Conservation (phyloP, 2,329 filamentous ascomycete genomes). For the Capronia americana region DNA sequence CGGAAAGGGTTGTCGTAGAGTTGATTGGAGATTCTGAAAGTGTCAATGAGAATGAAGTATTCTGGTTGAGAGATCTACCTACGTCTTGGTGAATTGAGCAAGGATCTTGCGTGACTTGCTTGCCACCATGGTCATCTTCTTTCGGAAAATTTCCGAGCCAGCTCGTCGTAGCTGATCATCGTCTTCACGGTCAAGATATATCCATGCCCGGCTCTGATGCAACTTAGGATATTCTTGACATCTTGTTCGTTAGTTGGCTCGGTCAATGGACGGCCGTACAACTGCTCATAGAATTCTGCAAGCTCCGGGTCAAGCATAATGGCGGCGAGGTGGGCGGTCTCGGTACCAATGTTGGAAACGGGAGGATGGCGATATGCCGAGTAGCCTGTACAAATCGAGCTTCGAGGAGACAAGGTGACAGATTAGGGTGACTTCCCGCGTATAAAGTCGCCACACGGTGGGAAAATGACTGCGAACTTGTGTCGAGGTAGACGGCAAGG, state of each 20-base stretch:
- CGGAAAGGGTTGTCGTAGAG: conserved; percentile 30
- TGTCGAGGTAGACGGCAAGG: conserved; percentile 8
- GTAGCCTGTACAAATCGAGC: background rate
- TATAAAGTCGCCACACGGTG: background rate
- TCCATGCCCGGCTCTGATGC: conserved; percentile 22
- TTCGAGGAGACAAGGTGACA: background rate
- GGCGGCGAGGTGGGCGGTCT: conserved; percentile 12
- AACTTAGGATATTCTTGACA: conserved; percentile 29
- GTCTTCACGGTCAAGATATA: conserved; percentile 24
- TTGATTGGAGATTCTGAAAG: conserved; percentile 24
- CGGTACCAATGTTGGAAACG: background rate
- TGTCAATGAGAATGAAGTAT: conserved; percentile 8
- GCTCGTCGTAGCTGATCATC: conserved; percentile 17
- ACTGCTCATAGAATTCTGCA: conserved; percentile 21
- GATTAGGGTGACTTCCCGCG: background rate
- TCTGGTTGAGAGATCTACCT: conserved; percentile 5
- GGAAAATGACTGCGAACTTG: conserved; percentile 4
- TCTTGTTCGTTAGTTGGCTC: conserved; percentile 24
- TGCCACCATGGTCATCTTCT: conserved; percentile 21
- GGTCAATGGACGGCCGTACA: conserved; percentile 19
- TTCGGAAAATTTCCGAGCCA: conserved; percentile 12
- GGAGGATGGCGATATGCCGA: background rate
- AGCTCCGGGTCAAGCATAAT: conserved; percentile 21
- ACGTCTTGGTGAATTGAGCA: conserved; percentile 30
- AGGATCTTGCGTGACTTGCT: conserved; percentile 14